phyloP scores from a whole-genome alignment of 2,329 filamentous ascomycete genomes.

The Gremmenia infestans region DNA sequence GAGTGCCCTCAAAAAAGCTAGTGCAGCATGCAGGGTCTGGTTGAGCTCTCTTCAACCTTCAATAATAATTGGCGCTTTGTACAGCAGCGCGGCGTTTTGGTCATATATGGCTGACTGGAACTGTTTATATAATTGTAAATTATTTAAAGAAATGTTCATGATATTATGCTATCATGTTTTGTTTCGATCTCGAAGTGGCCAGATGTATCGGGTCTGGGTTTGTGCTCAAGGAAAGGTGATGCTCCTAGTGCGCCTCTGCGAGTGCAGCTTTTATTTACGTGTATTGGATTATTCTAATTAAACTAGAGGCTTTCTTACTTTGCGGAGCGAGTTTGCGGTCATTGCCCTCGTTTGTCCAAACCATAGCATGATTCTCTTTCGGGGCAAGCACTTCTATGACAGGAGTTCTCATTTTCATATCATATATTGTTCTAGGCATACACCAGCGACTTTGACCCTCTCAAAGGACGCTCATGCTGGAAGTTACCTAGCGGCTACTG shows the following conservation, averaged over 20 bases:
- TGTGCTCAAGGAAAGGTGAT: neutral
- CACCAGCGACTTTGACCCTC: neutral
- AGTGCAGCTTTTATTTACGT: neutral
- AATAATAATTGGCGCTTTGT: neutral
- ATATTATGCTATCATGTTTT: neutral
- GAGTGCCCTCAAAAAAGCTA: constrained; percentile 21
- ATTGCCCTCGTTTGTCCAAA: too few relatives aligned
- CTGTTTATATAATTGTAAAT: neutral
- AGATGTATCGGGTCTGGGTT: neutral
- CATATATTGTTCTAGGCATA: neutral
- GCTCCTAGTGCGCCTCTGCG: neutral
- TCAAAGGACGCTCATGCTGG: neutral
- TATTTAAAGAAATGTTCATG: neutral
- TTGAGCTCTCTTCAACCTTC: neutral
- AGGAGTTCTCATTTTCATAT: too few relatives aligned
- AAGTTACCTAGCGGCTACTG: constrained; percentile 3
- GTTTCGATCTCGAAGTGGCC: neutral
- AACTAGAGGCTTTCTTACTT: too few relatives aligned
- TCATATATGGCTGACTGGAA: neutral
- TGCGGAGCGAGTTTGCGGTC: too few relatives aligned
- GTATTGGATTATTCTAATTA: too few relatives aligned
- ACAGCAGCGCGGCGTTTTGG: neutral
- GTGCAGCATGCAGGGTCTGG: constrained; percentile 25
- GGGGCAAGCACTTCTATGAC: too few relatives aligned
- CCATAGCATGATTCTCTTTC: too few relatives aligned